These are phyloP conservation scores for Ophiocordyceps camponoti-floridani DNA, from an alignment of 2,329 filamentous ascomycete species.

Conservation along the genomic window DNA sequence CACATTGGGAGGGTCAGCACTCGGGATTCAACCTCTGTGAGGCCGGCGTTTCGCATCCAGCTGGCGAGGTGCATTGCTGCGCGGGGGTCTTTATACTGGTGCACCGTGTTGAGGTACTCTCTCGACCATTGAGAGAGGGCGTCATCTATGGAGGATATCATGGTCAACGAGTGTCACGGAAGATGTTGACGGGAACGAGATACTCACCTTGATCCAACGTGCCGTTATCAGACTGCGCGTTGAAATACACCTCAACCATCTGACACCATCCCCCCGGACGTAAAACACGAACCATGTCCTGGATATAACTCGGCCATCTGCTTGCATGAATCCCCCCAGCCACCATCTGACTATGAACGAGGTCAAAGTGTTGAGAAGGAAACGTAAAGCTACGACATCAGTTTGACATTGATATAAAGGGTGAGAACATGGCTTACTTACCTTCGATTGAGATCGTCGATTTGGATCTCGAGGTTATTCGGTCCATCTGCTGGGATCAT, in stretches of 20 bases:
- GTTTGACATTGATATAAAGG: background rate
- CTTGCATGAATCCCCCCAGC: conserved; percentile 51
- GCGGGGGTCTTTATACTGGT: conserved; percentile 47
- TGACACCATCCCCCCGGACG: conserved; percentile 72
- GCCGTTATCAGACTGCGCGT: conserved; percentile 73
- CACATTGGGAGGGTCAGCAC: conserved; percentile 53
- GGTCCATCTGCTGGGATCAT: conserved; percentile 47
- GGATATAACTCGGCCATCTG: conserved; percentile 60
- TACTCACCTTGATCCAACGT: conserved; percentile 44
- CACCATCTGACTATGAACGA: conserved; percentile 65
- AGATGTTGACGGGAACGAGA: background rate
- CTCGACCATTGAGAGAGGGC: conserved; percentile 52
- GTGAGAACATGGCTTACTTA: conserved; percentile 14
- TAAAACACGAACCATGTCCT: conserved; percentile 55
- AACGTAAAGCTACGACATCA: conserved; percentile 40
- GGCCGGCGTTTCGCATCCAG: conserved; percentile 43
- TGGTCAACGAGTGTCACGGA: too few relatives aligned
- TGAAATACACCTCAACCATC: conserved; percentile 74
- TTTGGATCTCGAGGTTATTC: conserved; percentile 50
- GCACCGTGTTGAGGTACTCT: conserved; percentile 41
- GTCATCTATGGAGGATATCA: conserved; percentile 24
- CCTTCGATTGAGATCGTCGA: conserved; percentile 54
- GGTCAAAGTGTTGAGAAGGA: conserved; percentile 53
- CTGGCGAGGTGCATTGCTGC: conserved; percentile 40
- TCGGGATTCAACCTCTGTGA: conserved; percentile 47